A percentile compares a stretch with the other conserved stretches of the same genome.
Conservation (phyloP, 441 rosid genomes). For the Melastoma candidum region DNA sequence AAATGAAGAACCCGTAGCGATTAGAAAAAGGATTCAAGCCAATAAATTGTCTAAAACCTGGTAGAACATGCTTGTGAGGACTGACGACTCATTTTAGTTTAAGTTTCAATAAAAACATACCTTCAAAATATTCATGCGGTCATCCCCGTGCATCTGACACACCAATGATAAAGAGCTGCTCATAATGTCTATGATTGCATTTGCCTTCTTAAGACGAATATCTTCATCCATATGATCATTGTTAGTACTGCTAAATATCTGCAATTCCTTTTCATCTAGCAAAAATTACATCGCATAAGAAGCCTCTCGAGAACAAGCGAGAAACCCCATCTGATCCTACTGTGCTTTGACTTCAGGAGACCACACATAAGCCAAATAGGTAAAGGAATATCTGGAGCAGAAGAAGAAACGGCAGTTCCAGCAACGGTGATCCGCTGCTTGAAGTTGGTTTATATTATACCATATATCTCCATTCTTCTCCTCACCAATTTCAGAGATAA, state of each 20-base stretch:
- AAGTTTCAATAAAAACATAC: slow-evolving; percentile 30
- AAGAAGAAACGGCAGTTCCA: slow-evolving; percentile 54
- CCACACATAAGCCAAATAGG: slow-evolving; percentile 86
- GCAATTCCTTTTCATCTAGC: slow-evolving; percentile 83
- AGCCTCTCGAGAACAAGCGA: slow-evolving; percentile 83
- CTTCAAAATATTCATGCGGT: slow-evolving; percentile 89
- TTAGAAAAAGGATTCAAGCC: no score
- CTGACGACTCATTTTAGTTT: not conserved
- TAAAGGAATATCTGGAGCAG: slow-evolving; percentile 70
- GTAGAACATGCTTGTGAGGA: no score
- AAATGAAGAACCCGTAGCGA: no score
- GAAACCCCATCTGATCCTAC: slow-evolving; percentile 79
- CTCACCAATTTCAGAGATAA: slow-evolving; percentile 81
- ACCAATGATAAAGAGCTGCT: slow-evolving; percentile 89
- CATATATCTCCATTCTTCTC: slow-evolving; percentile 53
- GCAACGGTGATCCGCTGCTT: slow-evolving; percentile 59
- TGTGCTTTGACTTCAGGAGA: slow-evolving; percentile 83
- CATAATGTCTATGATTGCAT: slow-evolving; percentile 92
- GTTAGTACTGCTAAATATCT: slow-evolving; percentile 35
- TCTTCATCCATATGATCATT: slow-evolving; percentile 33
- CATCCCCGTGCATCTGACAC: slow-evolving; percentile 83
- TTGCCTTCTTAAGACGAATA: slow-evolving; percentile 83
- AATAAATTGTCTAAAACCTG: no score
- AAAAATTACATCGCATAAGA: slow-evolving; percentile 93
- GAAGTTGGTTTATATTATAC: slow-evolving; percentile 62